Evolutionary conservation across 192 early-diverging fungal species (phyloP), one percentile per base, ranked within the genome.

Genomic region (Coemansia erecta): DNA sequence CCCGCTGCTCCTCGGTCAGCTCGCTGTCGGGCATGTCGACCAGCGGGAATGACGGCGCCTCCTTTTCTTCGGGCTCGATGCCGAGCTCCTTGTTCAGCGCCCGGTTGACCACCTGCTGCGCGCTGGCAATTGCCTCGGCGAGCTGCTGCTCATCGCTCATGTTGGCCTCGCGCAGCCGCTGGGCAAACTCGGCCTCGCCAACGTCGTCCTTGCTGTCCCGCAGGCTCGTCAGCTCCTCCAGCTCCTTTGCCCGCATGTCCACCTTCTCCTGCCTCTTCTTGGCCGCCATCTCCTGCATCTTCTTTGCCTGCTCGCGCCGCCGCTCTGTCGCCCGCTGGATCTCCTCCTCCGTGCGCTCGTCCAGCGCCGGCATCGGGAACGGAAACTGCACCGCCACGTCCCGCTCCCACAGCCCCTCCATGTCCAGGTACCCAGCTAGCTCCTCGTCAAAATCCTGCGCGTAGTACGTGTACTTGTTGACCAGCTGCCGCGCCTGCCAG

Each of bases 341-440:
- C 46, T 92, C 92, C 49, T 94, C 91, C 52, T 86, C 87, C 8
- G 87, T 86, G 68, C 90, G 89, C 70, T 90, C 86, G 45, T 89
- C 89, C 2, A 86, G 49, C 0, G 81, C 51, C 44, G 86, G 71
- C 52, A 68, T 83, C 6, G 84, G 81, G 60, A 85, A 94, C 17
- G 90, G 92, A 52, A 92, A 93, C 65, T 94, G 94, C 31, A 94
- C 81, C 3, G 87, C 80, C 4, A 83, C 80, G 55, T 92, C 89
- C n/a, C 84, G 81, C 13, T 67, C 61, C 31, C 73, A 68, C 51
- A 97, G 82, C 15, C 81, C 82, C 23, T 82, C 73, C 22, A 77
- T 78, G 45, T 90, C 65, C 49, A 85, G 76, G 54, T 89, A 84
- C 13, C 81, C 70, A 21, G 81, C 72, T 21, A 97, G 72, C 59